Evolutionary conservation across 257 asterid species (phyloP), one percentile per base, ranked within the genome.

Genomic region (Capsicum baccatum): DNA sequence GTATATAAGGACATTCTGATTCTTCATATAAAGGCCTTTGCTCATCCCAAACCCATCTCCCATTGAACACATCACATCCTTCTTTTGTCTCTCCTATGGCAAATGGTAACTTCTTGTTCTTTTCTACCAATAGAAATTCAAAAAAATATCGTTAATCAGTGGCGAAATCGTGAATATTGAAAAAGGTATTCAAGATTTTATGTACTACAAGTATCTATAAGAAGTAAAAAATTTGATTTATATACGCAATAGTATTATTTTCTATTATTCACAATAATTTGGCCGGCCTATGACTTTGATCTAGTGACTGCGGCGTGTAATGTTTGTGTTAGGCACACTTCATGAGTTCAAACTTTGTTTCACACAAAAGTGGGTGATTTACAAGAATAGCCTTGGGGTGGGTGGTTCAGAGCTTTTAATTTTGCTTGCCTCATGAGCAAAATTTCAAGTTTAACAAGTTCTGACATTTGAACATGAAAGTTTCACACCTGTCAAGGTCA

Each of bases 1-100:
- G 97, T 16, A 97, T 95, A 67, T 95, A 97, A 9, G 98, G 98
- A 44, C 99, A 97, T 58, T 97, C 98, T 44, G 79, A 81, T 58
- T 97, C 99, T 85, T 97, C 94, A 76, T 97, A 97, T 55, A 93
- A 26, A 26, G 98, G 99, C 81, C 92, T 55, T 91, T 92, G 90
- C 39, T 84, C 79, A 68, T 95, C 99, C 84, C 87, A 84, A 15
- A 91, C 86, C 98, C 98, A 94, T 86, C 79, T 86, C 59, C 98
- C 98, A 12, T 64, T 82, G 86, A 90, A 95, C 60, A 95, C 60
- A 82, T 94, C 88, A 58, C 98, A 94, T 19, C 74, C 62, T 81
- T 81, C 74, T 54, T 60, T 14, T 48, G 60, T 63, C 84, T 86
- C 90, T 78, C 89, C 91, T 15, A 87, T 48, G 13, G 87, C 85